Evolutionary conservation across 345 rosid species (phyloP).

Genomic region (Dipteronia sinensis): DNA sequence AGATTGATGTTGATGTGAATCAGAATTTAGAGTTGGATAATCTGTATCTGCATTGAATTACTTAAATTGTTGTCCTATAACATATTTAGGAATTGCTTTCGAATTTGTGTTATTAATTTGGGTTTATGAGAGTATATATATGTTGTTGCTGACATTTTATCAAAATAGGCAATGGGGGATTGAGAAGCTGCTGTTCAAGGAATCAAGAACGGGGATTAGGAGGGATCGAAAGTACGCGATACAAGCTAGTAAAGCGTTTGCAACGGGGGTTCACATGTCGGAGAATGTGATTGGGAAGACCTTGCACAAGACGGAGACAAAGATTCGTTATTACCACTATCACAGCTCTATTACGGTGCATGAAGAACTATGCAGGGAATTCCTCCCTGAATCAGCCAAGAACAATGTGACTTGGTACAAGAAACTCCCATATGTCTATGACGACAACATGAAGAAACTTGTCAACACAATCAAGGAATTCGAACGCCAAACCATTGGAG

Average conservation of each 20-base stretch:
- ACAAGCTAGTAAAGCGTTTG: slow-evolving; percentile 79
- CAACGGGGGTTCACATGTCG: slow-evolving; percentile 94
- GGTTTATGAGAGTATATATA: not conserved
- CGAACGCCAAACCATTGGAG: slow-evolving; percentile 53
- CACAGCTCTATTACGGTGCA: slow-evolving; percentile 65
- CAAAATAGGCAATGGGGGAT: slow-evolving; percentile 84
- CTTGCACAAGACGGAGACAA: slow-evolving; percentile 71
- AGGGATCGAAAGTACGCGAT: slow-evolving; percentile 88
- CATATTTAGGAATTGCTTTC: not conserved
- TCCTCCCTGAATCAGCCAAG: slow-evolving; percentile 55
- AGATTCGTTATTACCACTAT: slow-evolving; percentile 80
- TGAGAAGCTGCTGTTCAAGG: slow-evolving; percentile 80
- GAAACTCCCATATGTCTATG: slow-evolving; percentile 68
- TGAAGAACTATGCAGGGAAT: slow-evolving; percentile 68
- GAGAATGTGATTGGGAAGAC: slow-evolving; percentile 79
- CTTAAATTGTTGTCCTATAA: not conserved
- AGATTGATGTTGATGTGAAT: not conserved
- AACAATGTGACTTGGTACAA: slow-evolving; percentile 48
- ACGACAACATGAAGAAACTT: slow-evolving; percentile 73
- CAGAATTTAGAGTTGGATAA: not conserved
- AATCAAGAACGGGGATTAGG: slow-evolving; percentile 64
- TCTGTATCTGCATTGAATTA: not conserved
- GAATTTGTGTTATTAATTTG: not conserved
- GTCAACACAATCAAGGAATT: slow-evolving; percentile 56
- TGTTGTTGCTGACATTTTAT: not conserved